Conservation (phyloP, 306 rosid genomes). For the Quercus berberidifolia region DNA sequence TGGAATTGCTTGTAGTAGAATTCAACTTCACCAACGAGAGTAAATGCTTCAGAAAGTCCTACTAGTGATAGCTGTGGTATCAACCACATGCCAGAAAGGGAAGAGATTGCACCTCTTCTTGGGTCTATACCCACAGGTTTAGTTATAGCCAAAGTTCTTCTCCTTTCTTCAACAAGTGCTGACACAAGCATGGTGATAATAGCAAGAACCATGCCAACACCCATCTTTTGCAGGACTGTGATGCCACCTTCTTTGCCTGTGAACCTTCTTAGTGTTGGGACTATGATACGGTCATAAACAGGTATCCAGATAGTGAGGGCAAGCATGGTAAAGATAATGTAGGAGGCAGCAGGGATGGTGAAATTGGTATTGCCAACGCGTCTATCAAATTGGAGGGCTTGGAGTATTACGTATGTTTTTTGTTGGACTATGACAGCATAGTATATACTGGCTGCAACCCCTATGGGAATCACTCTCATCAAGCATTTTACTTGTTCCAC, state of each 20-base stretch:
- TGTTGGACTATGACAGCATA: slow-evolving; percentile 43
- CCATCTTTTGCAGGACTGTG: slow-evolving; percentile 71
- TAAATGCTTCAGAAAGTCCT: slow-evolving; percentile 58
- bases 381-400: slow-evolving; percentile 80
- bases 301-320: slow-evolving; percentile 62
- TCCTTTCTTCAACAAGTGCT: slow-evolving; percentile 42
- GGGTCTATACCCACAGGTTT: slow-evolving; percentile 53
- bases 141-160: slow-evolving; percentile 48
- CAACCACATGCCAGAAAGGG: slow-evolving; percentile 71
- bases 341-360: slow-evolving; percentile 72
- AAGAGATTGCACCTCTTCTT: slow-evolving; percentile 68
- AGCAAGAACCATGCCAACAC: slow-evolving; percentile 55
- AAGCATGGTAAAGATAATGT: slow-evolving; percentile 54
- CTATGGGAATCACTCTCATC: slow-evolving; percentile 67
- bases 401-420: slow-evolving; percentile 59
- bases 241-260: slow-evolving; percentile 67
- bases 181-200: slow-evolving; percentile 48
- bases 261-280: slow-evolving; percentile 45
- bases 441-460: slow-evolving; percentile 47
- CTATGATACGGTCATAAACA: slow-evolving; percentile 57
- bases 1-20: slow-evolving; percentile 85
- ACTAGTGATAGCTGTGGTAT: slow-evolving; percentile 62
- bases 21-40: slow-evolving; percentile 62
- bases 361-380: slow-evolving; percentile 42
- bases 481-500: slow-evolving; percentile 85